These are phyloP conservation scores for Suillus placidus DNA, from an alignment of 768 basidiomycete species.

Conservation along the genomic window DNA sequence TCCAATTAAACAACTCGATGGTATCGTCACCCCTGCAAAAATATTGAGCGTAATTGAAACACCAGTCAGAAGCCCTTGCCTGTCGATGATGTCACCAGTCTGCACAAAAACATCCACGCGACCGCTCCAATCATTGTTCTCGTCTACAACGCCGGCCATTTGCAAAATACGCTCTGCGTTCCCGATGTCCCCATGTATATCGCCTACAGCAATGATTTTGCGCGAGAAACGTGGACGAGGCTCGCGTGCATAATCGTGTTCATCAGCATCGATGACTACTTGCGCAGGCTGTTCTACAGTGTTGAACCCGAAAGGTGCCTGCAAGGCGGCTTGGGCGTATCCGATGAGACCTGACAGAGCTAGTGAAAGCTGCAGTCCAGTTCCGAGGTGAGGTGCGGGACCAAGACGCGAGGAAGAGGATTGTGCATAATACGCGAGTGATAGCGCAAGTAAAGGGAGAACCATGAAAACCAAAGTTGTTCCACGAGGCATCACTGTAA, in stretches of 20 bases:
- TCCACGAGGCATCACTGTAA: conserved; percentile 26
- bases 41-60: conserved; percentile 16
- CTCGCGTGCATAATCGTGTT: conserved; percentile 6
- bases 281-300: conserved; percentile 15
- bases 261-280: conserved; percentile 5
- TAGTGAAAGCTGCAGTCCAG: conserved; percentile 23
- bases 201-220: conserved; percentile 87
- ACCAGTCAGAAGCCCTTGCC: conserved; percentile 47
- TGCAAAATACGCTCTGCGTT: conserved; percentile 81
- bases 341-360: conserved; percentile 29
- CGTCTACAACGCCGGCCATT: conserved; percentile 78
- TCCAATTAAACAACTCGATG: conserved; percentile 79
- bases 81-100: conserved; percentile 94
- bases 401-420: conserved; percentile 35
- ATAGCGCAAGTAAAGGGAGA: conserved; percentile 31
- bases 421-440: conserved; percentile 33
- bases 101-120: conserved; percentile 87
- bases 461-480: conserved; percentile 22
- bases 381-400: conserved; percentile 35
- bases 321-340: conserved; percentile 26
- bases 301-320: conserved; percentile 24
- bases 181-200: conserved; percentile 85
- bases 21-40: conserved; percentile 81
- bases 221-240: conserved; percentile 36
- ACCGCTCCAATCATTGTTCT: conserved; percentile 77